Conservation (phyloP, 2,329 filamentous ascomycete species). For the Phoma sp. region DNA sequence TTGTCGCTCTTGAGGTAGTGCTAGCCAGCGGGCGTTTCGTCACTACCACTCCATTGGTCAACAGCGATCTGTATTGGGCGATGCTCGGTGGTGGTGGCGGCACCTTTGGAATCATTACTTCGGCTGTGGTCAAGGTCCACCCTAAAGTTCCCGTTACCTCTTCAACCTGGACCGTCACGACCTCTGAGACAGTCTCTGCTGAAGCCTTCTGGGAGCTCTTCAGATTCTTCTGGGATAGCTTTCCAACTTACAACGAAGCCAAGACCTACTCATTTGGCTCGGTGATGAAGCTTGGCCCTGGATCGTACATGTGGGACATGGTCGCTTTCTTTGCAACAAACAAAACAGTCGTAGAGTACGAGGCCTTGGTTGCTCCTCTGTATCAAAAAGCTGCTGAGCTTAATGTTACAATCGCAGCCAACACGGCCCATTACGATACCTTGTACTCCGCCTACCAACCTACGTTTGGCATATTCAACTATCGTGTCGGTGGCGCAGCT, state of each 20-base stretch:
- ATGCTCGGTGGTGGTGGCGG: slow-evolving; percentile 48
- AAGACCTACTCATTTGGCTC: slow-evolving; percentile 40
- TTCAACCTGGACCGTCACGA: slow-evolving; percentile 41
- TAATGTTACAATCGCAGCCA: slow-evolving; percentile 32
- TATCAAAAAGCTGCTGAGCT: slow-evolving; percentile 31
- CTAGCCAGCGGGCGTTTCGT: slow-evolving; percentile 35
- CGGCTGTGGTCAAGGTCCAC: slow-evolving; percentile 42
- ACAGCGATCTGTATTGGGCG: slow-evolving; percentile 48
- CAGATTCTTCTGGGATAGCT: slow-evolving; percentile 29
- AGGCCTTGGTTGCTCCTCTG: slow-evolving; percentile 33
- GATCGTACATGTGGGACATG: slow-evolving; percentile 35
- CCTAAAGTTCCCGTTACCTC: slow-evolving; percentile 39
- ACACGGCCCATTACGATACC: slow-evolving; percentile 31
- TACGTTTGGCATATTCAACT: slow-evolving; percentile 33
- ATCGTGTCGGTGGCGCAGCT: slow-evolving; percentile 37
- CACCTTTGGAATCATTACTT: slow-evolving; percentile 45
- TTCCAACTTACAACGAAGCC: slow-evolving; percentile 32
- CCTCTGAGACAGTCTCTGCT: slow-evolving; percentile 35
- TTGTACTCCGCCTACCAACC: slow-evolving; percentile 41
- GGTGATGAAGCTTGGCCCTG: slow-evolving; percentile 31
- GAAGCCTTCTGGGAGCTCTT: slow-evolving; percentile 42
- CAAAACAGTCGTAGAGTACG: slow-evolving; percentile 31
- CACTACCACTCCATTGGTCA: slow-evolving; percentile 37
- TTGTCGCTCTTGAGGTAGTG: slow-evolving; percentile 46
- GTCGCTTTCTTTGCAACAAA: slow-evolving; percentile 37